phyloP scores from a whole-genome alignment of 257 asterid genomes.

The Salvia miltiorrhiza region DNA sequence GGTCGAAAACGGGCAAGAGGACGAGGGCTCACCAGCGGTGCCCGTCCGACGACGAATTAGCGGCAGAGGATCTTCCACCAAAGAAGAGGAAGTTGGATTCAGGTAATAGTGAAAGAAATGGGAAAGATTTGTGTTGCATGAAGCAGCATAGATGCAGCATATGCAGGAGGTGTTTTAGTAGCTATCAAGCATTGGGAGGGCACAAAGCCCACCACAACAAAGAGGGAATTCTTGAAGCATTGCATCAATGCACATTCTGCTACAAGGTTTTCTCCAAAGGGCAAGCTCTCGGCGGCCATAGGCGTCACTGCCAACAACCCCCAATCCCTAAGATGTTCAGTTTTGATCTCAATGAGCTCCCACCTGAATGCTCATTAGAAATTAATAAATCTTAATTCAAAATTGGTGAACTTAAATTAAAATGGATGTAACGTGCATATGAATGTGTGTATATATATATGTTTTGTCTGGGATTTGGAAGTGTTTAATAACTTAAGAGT shows the following conservation, averaged over 20 bases:
- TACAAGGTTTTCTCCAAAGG: slow-evolving; percentile 27
- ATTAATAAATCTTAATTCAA: too few relatives aligned
- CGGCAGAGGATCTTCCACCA: not conserved
- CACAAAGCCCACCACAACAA: slow-evolving; percentile 37
- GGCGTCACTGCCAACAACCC: slow-evolving; percentile 31
- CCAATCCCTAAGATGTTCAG: not conserved
- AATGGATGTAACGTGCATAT: too few relatives aligned
- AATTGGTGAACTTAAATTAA: not conserved
- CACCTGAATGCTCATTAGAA: slow-evolving; percentile 13
- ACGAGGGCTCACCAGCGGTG: not conserved
- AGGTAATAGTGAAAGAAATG: not conserved
- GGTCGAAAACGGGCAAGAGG: slow-evolving; percentile 30
- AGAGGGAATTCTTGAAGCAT: not conserved
- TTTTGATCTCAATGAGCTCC: slow-evolving; percentile 35
- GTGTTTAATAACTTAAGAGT: too few relatives aligned
- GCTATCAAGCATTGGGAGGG: slow-evolving; percentile 40
- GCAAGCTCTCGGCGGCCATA: slow-evolving; percentile 46
- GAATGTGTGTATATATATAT: too few relatives aligned
- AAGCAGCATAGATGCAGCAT: slow-evolving; percentile 14
- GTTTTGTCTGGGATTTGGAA: too few relatives aligned
- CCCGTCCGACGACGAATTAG: not conserved
- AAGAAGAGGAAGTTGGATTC: slow-evolving; percentile 27
- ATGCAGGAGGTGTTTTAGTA: slow-evolving; percentile 23
- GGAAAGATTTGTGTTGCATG: not conserved
- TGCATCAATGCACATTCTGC: slow-evolving; percentile 26